Evolutionary conservation across 2,329 filamentous ascomycete genomes (phyloP).

Genomic region (Dactylellina parvicollis): DNA sequence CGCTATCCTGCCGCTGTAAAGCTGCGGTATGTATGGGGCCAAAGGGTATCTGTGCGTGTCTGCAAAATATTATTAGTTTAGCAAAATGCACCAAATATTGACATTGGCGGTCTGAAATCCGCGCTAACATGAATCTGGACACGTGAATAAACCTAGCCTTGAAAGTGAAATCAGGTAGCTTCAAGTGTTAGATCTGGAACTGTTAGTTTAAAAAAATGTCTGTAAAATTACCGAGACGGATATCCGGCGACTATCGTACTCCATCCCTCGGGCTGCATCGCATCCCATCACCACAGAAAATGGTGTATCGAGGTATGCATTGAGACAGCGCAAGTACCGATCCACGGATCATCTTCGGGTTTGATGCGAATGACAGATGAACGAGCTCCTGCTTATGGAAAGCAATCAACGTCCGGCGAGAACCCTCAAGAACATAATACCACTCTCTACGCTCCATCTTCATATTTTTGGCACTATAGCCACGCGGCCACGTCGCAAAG

Average conservation of each 20-base stretch:
- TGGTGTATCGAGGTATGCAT: not conserved
- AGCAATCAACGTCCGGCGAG: constrained; percentile 26
- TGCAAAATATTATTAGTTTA: not conserved
- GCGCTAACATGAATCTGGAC: too few relatives aligned
- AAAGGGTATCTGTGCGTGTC: too few relatives aligned
- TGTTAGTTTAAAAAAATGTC: too few relatives aligned
- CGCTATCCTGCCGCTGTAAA: too few relatives aligned
- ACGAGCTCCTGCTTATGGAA: constrained; percentile 30
- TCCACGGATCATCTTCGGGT: constrained; percentile 28
- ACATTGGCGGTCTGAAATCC: not conserved
- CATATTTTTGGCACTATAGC: not conserved
- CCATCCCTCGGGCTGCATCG: too few relatives aligned
- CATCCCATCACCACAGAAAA: too few relatives aligned
- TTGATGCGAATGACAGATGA: constrained; percentile 11
- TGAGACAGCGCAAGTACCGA: not conserved
- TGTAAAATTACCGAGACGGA: too few relatives aligned
- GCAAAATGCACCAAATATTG: not conserved
- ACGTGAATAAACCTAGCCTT: too few relatives aligned
- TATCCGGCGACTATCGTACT: too few relatives aligned
- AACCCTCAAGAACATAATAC: constrained; percentile 34
- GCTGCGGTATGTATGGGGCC: too few relatives aligned
- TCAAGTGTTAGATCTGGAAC: too few relatives aligned
- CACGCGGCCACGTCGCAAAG: constrained; percentile 13
- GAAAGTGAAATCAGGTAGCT: too few relatives aligned
- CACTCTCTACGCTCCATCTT: constrained; percentile 13